Evolutionary conservation across 192 early-diverging fungal species (phyloP).

Genomic region (Mortierella antarctica): DNA sequence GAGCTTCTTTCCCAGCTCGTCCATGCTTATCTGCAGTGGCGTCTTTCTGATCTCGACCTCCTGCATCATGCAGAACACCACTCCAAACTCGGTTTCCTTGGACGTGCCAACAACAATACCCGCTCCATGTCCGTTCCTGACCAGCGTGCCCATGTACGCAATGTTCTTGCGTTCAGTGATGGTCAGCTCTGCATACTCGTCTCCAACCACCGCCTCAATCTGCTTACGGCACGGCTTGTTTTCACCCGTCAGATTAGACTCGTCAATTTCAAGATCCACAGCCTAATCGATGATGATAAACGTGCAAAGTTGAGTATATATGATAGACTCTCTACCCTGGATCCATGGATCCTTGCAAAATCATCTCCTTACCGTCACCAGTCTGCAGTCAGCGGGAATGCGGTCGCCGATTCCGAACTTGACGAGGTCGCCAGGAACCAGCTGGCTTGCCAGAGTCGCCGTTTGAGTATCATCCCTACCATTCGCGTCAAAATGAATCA

Average conservation of each 20-base stretch:
- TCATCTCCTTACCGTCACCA: constrained; percentile 63
- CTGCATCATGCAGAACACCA: constrained; percentile 93
- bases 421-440: constrained; percentile 95
- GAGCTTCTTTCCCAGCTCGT: constrained; percentile 89
- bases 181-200: constrained; percentile 61
- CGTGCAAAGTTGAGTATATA: neutral
- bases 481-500: neutral
- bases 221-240: constrained; percentile 83
- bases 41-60: constrained; percentile 93
- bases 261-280: constrained; percentile 90
- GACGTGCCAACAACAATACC: constrained; percentile 94
- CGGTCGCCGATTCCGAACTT: constrained; percentile 89
- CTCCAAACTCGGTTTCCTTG: constrained; percentile 93
- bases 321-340: too few species aligned
- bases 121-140: constrained; percentile 85
- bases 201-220: constrained; percentile 59
- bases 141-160: constrained; percentile 95
- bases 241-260: constrained; percentile 90
- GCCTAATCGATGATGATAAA: constrained; percentile 49
- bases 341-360: too few species aligned
- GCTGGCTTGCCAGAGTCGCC: constrained; percentile 77
- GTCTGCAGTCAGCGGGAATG: constrained; percentile 92
- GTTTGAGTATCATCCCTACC: constrained; percentile 68
- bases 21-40: constrained; percentile 94
- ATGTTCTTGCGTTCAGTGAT: constrained; percentile 88